Evolutionary conservation across 306 rosid species (phyloP), one percentile per base, ranked within the genome.

Genomic region (Senna tora): DNA sequence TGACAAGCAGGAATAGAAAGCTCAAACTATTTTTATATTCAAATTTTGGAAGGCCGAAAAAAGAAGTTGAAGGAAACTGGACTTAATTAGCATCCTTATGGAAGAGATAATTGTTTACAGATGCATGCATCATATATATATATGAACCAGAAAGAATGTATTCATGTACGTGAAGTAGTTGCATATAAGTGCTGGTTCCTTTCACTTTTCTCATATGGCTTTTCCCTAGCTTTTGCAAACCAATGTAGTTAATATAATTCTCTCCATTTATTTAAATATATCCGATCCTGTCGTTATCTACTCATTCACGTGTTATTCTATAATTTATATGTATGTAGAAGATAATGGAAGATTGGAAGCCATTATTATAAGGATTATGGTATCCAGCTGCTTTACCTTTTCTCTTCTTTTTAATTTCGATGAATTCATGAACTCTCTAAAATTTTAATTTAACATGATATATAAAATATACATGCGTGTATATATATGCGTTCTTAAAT

Each of bases 91-190:
- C 57, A 52, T 52, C 10, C 6, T 52, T 20, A 14, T 47, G 30
- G 36, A 63, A 66, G 39, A 25, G 30, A 25, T 25, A 25, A 1
- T 67, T 58, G 61, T 19, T 12, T 38, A 61, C 36, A 46, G 17
- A 57, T 43, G 30, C 47, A 28, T 50, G 15, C 12, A 4, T 25
- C 13, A 32, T 19, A n/a, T n/a, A n/a, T n/a, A n/a, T n/a, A n/a
- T n/a, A 15, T 20, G 51, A 9, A 47, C 43, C 30, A 43, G 57
- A 13, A 49, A 19, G 50, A 68, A 66, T 57, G 80, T 59, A 50
- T 33, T 66, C 16, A 16, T 54, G 47, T 57, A 51, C n/a, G n/a
- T n/a, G n/a, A 51, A 34, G 52, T 32, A 52, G 67, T 58, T 41
- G 75, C 54, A 20, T 51, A 22, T 25, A 41, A 54, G 0, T 16